A percentile compares a stretch with the other conserved stretches of the same genome.
Conservation (phyloP, 768 basidiomycete species). For the Kwoniella heveanensis region DNA sequence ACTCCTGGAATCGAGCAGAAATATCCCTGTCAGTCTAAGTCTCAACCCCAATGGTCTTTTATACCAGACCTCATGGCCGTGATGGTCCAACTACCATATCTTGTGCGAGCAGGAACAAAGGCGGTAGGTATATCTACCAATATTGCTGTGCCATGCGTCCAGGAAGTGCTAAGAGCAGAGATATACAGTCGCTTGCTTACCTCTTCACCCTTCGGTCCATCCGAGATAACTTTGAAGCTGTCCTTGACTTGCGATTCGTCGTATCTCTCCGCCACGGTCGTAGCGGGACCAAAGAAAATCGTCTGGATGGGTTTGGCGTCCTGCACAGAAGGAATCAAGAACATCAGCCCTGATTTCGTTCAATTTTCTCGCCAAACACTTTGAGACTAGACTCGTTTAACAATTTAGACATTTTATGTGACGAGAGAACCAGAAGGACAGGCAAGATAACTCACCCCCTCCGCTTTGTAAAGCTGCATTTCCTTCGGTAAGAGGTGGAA, state of each 20-base stretch:
- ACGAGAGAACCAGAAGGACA: background rate
- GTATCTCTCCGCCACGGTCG: slow-evolving; percentile 34
- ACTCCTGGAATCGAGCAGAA: slow-evolving; percentile 27
- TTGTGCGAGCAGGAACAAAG: no score
- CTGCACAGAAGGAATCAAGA: slow-evolving; percentile 11
- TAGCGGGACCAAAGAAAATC: slow-evolving; percentile 25
- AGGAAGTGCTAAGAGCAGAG: background rate
- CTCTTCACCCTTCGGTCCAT: slow-evolving; percentile 33
- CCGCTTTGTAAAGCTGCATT: slow-evolving; percentile 42
- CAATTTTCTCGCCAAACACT: no score
- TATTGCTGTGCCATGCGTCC: background rate
- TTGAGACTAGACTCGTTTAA: no score
- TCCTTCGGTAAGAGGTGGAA: slow-evolving; percentile 37
- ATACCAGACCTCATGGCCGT: no score
- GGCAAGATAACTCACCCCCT: slow-evolving; percentile 30
- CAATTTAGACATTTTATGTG: no score
- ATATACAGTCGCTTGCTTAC: slow-evolving; percentile 19
- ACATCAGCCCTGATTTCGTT: background rate
- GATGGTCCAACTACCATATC: no score
- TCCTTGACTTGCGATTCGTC: slow-evolving; percentile 50
- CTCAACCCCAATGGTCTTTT: no score
- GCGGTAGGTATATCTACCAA: no score
- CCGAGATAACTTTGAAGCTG: slow-evolving; percentile 44
- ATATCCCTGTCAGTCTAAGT: background rate
- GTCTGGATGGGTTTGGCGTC: slow-evolving; percentile 40